These are phyloP conservation scores for Castanea sativa DNA, from an alignment of 306 rosid species.

Conservation along the genomic window DNA sequence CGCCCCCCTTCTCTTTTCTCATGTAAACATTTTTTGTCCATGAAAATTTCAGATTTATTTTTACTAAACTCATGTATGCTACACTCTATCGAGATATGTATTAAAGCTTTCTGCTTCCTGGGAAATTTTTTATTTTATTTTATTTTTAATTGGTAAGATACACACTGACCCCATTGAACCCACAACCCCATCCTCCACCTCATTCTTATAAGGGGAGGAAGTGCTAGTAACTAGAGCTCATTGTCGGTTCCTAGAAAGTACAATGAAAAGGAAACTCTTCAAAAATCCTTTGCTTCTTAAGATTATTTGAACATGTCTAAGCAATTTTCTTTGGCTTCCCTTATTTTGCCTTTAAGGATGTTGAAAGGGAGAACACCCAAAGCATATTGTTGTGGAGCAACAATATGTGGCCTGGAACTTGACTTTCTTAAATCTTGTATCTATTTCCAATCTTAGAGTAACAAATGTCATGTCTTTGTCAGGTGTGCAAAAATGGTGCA, in stretches of 20 bases:
- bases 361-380: background rate
- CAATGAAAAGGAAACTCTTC: background rate
- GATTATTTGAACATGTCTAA: background rate
- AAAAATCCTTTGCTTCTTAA: background rate
- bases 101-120: background rate
- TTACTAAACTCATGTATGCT: background rate
- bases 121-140: no score
- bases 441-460: slow-evolving; percentile 12
- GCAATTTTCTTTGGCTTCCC: background rate
- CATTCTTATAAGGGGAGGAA: no score
- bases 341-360: background rate
- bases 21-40: background rate
- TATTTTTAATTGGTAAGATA: no score
- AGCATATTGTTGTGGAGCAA: background rate
- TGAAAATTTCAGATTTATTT: background rate
- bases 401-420: background rate
- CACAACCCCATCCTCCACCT: no score
- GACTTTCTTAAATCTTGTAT: background rate
- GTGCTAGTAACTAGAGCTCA: no score
- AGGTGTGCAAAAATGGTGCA: slow-evolving; percentile 96
- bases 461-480: slow-evolving; percentile 28
- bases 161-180: no score
- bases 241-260: background rate
- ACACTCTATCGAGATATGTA: background rate
- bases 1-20: background rate